Evolutionary conservation across 345 rosid genomes (phyloP), one percentile per base, ranked within the genome.

Genomic region (Excoecaria agallocha): DNA sequence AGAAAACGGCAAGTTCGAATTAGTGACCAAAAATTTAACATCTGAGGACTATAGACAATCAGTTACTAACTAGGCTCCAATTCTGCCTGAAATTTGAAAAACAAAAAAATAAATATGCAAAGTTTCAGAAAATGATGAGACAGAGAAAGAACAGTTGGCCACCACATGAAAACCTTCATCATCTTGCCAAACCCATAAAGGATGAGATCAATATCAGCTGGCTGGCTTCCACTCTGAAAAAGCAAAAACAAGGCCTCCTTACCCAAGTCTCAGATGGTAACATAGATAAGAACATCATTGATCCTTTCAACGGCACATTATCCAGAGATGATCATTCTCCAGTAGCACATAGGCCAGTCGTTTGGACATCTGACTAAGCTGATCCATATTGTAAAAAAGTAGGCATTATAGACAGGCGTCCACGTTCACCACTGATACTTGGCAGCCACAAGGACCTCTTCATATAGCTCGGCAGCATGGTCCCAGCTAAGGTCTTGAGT

Each of bases 401-500:
- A 22, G 16, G 55, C 49, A 58, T 39, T n/a, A 35, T 22, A 19
- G 38, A 62, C 8, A 41, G 71, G n/a, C 68, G 24, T 51, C 2
- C 11, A 13, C 52, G 30, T 49, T 84, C 87, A 95, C 98, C 99
- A 95, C 20, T 95, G 99, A 78, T 92, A 93, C 85, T 95, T 93
- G 72, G 98, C 96, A 76, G 98, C 88, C 74, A 90, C 84, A 74
- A 95, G 97, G 71, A 91, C 86, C 84, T 95, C 93, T 80, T 93
- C 98, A 16, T 95, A 95, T 73, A 79, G 83, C 85, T 86, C 82
- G 22, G 98, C 98, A 10, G 96, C 99, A 75, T 88, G 84, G 80
- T 95, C 96, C 98, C 99, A 95, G 77, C 98, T 93, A 68, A 95
- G 86, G 71, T 95, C 98, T 76, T 89, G 96, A 73, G 48, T 64